Evolutionary conservation across 306 rosid species (phyloP).

Genomic region (Dalbergia oliveri): DNA sequence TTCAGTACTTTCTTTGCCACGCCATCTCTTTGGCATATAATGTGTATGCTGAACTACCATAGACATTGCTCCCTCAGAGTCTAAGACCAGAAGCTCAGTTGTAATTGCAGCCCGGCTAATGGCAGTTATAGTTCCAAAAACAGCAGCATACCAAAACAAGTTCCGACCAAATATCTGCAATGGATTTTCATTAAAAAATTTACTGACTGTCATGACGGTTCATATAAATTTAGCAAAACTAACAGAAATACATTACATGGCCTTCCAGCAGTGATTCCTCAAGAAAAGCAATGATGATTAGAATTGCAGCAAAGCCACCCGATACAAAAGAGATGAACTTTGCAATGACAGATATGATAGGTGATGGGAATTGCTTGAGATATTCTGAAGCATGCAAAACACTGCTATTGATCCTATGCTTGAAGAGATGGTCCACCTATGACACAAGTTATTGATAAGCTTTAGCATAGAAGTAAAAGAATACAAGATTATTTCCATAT

Average conservation of each 20-base stretch:
- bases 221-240: slow-evolving; percentile 1
- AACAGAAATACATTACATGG: slow-evolving; percentile 67
- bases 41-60: slow-evolving; percentile 92
- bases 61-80: slow-evolving; percentile 85
- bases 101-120: slow-evolving; percentile 76
- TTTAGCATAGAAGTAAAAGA: slow-evolving; percentile 35
- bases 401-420: slow-evolving; percentile 88
- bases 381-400: slow-evolving; percentile 81
- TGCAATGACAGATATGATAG: slow-evolving; percentile 80
- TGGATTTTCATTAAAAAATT: slow-evolving; percentile 14
- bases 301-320: slow-evolving; percentile 94
- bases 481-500: neutral
- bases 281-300: slow-evolving; percentile 87
- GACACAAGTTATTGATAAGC: slow-evolving; percentile 38
- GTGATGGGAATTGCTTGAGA: slow-evolving; percentile 94
- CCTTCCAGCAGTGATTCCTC: slow-evolving; percentile 98
- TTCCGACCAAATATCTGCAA: slow-evolving; percentile 91
- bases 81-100: slow-evolving; percentile 79
- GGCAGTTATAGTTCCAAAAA: slow-evolving; percentile 91
- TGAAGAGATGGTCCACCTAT: slow-evolving; percentile 96
- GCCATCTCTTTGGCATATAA: slow-evolving; percentile 98
- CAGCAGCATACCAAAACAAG: slow-evolving; percentile 97
- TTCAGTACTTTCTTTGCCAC: slow-evolving; percentile 82
- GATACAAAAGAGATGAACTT: slow-evolving; percentile 91
- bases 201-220: neutral